phyloP scores from a whole-genome alignment of 768 basidiomycete genomes.

The Russula sp. region DNA sequence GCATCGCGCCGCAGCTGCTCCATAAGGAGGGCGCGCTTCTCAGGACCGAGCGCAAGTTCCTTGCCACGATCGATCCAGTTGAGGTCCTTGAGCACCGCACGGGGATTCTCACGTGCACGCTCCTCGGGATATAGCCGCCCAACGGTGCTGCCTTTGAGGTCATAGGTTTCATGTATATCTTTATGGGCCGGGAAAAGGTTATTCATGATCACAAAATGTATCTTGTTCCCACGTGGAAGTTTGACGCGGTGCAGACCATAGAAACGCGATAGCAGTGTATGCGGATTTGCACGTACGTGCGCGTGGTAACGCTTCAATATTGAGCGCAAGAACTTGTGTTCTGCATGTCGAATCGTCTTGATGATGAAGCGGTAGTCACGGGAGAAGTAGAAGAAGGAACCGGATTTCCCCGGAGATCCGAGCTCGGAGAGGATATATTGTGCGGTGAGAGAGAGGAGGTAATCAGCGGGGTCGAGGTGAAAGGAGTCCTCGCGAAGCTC shows the following conservation, averaged over 20 bases:
- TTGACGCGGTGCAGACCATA: conserved; percentile 98
- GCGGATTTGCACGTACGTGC: conserved; percentile 85
- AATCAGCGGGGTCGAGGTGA: conserved; percentile 94
- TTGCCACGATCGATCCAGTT: conserved; percentile 88
- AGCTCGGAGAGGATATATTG: conserved; percentile 98
- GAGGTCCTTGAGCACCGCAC: conserved; percentile 89
- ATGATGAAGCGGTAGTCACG: conserved; percentile 99
- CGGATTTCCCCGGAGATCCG: conserved; percentile 96
- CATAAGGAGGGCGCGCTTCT: conserved; percentile 83
- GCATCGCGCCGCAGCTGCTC: conserved; percentile 88
- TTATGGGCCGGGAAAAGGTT: conserved; percentile 97
- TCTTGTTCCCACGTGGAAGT: conserved; percentile 86
- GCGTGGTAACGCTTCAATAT: conserved; percentile 80
- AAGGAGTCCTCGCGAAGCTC: conserved; percentile 92
- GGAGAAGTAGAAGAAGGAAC: conserved; percentile 99
- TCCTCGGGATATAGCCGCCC: conserved; percentile 86
- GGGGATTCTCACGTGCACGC: conserved; percentile 64
- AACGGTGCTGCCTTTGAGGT: conserved; percentile 91
- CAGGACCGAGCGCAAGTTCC: conserved; percentile 85
- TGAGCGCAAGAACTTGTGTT: conserved; percentile 86
- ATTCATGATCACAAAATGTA: conserved; percentile 99
- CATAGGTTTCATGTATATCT: conserved; percentile 96
- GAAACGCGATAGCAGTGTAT: conserved; percentile 88
- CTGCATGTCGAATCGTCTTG: conserved; percentile 93
- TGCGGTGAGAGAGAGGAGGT: conserved; percentile 90